Base-by-base conservation (phyloP, 2,329 filamentous ascomycete genomes). In the Diaporthe caulivora region DNA sequence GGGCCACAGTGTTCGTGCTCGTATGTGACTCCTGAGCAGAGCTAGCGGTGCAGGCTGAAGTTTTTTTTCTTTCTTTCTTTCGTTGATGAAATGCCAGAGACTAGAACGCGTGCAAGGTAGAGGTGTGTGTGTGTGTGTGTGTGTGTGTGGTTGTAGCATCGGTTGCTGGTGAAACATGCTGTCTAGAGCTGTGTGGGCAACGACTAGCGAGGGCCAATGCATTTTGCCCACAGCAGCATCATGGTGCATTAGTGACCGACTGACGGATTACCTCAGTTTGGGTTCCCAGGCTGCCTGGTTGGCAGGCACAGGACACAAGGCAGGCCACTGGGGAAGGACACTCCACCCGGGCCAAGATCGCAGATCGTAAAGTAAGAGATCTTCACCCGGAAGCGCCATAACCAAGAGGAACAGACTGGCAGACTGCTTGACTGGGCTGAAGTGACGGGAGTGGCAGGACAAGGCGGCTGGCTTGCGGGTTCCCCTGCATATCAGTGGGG, bases 131-230 rank as follows among this genome's bases (percentile, higher is more conserved):
- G 60, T 65, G 60, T 26, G 37, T 18, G 44, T 24, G 18, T 26
- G 42, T n/a, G 17, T 29, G 60, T 65, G 60, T 26, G 37, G 26
- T 40, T 44, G 62, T 51, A 47, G 62, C 44, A 65, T 37, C 51
- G 62, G 62, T 49, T 65, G 62, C 11, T 65, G 62, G 62, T 65
- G 62, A 65, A 65, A 65, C 62, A 65, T 51, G 62, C 11, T 11
- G 60, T 65, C n/a, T 65, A 47, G 21, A 51, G 44, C 44, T 26
- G 62, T 65, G 62, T 51, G 62, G 62, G 60, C 21, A 31, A 51
- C 18, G 29, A 18, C 44, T 15, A 13, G 44, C 62, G 44, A 65
- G 62, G 62, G 62, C 62, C 62, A 65, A 65, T 65, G 62, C 62
- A 65, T 65, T 51, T 9, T 51, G 60, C 21, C 44, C 21, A 18